Conservation (phyloP, 495 filamentous ascomycete species). For the Penicillium roqueforti region DNA sequence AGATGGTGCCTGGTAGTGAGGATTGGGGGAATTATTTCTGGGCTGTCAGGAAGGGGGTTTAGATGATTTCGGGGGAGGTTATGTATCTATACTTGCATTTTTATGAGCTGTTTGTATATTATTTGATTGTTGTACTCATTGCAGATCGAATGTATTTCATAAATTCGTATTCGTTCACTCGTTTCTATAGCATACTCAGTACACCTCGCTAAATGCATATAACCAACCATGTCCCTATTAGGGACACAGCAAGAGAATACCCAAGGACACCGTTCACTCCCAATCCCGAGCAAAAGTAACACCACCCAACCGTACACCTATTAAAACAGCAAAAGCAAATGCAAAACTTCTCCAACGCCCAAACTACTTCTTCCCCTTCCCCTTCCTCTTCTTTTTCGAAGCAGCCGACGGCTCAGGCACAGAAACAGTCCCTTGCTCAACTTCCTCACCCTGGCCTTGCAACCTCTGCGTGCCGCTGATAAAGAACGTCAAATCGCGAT, state of each 20-base stretch:
- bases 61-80: not conserved
- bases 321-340: not conserved
- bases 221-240: not conserved
- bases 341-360: not conserved
- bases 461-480: slow-evolving; percentile 81
- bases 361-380: slow-evolving; percentile 23
- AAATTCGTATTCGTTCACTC: not conserved
- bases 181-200: not conserved
- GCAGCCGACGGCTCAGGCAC: slow-evolving; percentile 47
- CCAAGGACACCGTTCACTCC: not conserved
- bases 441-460: slow-evolving; percentile 59
- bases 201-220: not conserved
- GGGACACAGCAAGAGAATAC: not conserved
- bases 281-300: not conserved
- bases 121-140: not conserved
- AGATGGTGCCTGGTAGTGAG: slow-evolving; percentile 74
- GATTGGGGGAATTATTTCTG: slow-evolving; percentile 96
- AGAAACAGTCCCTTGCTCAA: slow-evolving; percentile 54
- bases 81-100: slow-evolving; percentile 6
- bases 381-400: slow-evolving; percentile 51
- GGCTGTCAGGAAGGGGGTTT: slow-evolving; percentile 63
- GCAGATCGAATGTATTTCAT: not conserved
- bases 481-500: slow-evolving; percentile 87
- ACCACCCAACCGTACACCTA: not conserved
- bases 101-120: slow-evolving; percentile 6